These are phyloP conservation scores for Erodium trifolium DNA, from an alignment of 441 rosid genomes.

Conservation along the genomic window DNA sequence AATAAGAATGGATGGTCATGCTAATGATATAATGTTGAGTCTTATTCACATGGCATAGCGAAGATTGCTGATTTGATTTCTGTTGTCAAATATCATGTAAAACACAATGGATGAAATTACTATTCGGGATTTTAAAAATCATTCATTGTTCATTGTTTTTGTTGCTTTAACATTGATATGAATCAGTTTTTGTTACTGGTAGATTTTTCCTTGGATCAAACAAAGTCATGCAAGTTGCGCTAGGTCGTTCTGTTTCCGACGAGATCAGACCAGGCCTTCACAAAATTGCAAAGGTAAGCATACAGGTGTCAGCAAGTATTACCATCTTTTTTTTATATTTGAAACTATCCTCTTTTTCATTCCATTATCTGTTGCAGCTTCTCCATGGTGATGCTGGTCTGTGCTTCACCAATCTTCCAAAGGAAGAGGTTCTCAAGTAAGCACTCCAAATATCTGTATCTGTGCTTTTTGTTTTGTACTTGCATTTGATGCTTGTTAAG, in stretches of 20 bases:
- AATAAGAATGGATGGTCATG: no score
- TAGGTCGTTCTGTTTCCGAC: conserved; percentile 81
- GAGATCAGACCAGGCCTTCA: conserved; percentile 64
- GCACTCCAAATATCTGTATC: neutral
- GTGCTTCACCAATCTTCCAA: conserved; percentile 67
- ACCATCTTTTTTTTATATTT: neutral
- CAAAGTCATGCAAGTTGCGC: conserved; percentile 93
- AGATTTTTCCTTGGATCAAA: conserved; percentile 96
- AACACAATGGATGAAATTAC: neutral
- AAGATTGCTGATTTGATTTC: neutral
- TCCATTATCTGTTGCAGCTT: conserved; percentile 36
- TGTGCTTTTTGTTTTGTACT: neutral
- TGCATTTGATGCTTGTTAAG: neutral
- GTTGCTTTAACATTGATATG: neutral
- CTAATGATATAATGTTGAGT: neutral
- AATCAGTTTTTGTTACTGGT: neutral
- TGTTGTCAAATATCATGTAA: neutral
- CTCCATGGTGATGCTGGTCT: conserved; percentile 81
- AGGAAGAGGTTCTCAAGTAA: conserved; percentile 83
- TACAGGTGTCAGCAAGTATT: neutral
- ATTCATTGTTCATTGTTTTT: neutral
- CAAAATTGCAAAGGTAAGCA: conserved; percentile 70
- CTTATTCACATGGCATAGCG: neutral
- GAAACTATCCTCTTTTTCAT: neutral
- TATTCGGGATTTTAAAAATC: neutral